Evolutionary conservation across 164 flowering plant genomes (phyloP), one percentile per base, ranked within the genome.

Genomic region (Magnolia officinalis): DNA sequence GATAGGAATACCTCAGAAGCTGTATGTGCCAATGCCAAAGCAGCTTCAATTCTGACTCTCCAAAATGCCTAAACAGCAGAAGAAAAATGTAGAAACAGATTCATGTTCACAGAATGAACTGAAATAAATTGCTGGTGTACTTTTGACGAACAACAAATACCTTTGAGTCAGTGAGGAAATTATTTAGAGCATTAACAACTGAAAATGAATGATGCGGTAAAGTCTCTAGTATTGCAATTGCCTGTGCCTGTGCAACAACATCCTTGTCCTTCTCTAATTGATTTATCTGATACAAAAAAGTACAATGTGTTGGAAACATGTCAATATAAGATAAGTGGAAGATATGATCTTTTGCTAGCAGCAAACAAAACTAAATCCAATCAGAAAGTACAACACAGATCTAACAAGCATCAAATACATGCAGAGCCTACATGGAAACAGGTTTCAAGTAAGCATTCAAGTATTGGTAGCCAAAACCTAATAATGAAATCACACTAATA

Each of bases 221-320:
- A 51, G 88, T 79, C 81, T 88, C 90, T n/a, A 96, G 76, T 2
- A 87, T 84, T 77, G 85, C 83, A 80, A 94, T 92, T 55, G 98
- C 97, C 78, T 96, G 99, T 50, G 94, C 85, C 82, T 96, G 99
- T 78, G 99, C 95, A 78, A 96, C 91, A 81, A 94, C 99, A 88
- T 96, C 99, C 77, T 86, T 95, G 79, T 96, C 99, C 84, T 88
- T 94, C 93, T 94, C 99, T 76, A 96, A 76, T 72, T 94, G 98
- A 85, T 93, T 94, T 24, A 93, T 90, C 99, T 93, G 88, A 82
- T 9, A 52, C 7, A 74, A 69, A 51, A 19, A 64, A 37, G 21
- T 19, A 10, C 68, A 31, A 49, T 13, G 29, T 24, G 24, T 72
- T 16, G n/a, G 50, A 64, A 63, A 63, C 26, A 61, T 19, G 63